Evolutionary conservation across 179 eudicot genomes (phyloP).

Genomic region (Drosera spatulata): DNA sequence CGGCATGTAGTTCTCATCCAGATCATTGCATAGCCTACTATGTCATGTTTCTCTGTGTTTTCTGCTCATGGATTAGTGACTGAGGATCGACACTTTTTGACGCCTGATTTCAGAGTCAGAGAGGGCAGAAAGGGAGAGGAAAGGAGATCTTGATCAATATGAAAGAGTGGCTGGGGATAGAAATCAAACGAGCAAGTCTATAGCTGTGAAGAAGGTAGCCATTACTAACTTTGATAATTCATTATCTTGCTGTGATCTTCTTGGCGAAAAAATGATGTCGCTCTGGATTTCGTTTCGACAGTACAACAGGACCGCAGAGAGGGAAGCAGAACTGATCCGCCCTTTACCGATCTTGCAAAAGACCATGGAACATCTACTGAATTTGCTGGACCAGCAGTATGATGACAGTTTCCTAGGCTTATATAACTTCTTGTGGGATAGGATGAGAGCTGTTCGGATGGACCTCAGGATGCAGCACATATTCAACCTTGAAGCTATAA

Average conservation of each 20-base stretch:
- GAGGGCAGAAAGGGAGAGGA: slow-evolving; percentile 93
- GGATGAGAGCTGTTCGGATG: slow-evolving; percentile 99
- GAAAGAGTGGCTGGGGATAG: slow-evolving; percentile 97
- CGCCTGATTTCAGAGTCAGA: slow-evolving; percentile 58
- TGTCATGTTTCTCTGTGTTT: no score
- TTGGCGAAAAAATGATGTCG: slow-evolving; percentile 6
- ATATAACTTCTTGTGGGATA: slow-evolving; percentile 98
- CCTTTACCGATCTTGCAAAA: slow-evolving; percentile 85
- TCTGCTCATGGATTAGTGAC: no score
- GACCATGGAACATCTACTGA: slow-evolving; percentile 85
- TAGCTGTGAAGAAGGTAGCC: slow-evolving; percentile 90
- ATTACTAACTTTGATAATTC: not conserved
- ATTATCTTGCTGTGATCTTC: slow-evolving; percentile 1
- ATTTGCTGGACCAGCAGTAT: slow-evolving; percentile 73
- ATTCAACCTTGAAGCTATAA: slow-evolving; percentile 69
- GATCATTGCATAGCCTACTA: no score
- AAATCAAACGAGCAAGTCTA: slow-evolving; percentile 57
- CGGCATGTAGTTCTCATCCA: no score
- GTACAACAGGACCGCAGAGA: slow-evolving; percentile 97
- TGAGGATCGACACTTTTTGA: not conserved
- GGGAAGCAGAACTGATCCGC: slow-evolving; percentile 84
- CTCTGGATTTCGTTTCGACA: slow-evolving; percentile 22
- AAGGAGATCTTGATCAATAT: slow-evolving; percentile 95
- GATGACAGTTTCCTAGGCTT: slow-evolving; percentile 74
- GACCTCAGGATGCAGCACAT: slow-evolving; percentile 99